Base-by-base conservation (phyloP, 768 basidiomycete species). In the Termitomyces sp. region DNA sequence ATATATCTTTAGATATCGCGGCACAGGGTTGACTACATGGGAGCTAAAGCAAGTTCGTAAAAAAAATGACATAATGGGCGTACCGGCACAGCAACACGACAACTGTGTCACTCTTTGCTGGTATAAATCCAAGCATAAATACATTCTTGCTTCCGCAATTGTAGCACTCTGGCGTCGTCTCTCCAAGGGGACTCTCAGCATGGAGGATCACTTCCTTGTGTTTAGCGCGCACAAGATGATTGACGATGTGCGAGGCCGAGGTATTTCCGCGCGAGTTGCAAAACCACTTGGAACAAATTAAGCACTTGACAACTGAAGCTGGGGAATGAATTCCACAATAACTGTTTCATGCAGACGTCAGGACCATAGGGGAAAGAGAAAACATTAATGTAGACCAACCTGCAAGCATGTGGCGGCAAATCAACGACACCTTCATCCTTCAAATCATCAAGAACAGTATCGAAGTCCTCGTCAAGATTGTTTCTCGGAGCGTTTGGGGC, bases 131-230 rank as follows among this genome's bases (percentile, higher is more conserved):
- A 17, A 99, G 85, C 92, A 98, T 95, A 71, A 99, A 99, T 12
- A 98, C 97, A 70, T 99, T 99, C 77, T 97, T 98, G 79, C 92
- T 96, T 15, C 97, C 97, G 70, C 97, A 99, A 70, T 95, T 96
- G 80, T 99, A 99, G 73, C 97, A 99, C 77, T 99, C 97, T 0
- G 97, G 97, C 0, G 93, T 92, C 1, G 97, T 98, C 76, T 98
- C 97, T 2, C 97, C 97, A 3, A 99, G 81, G 2, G 96, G 94
- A 61, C 91, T 91, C 68, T 98, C 96, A 55, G 92, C 90, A 70
- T 99, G 97, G 36, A 99, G 77, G 63, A 96, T 92, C 63, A 99
- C 96, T 71, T 99, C 97, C 78, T 98, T 98, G 79, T 99, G 97
- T 77, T 98, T 98, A 36, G 97, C 96, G 70, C 96, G 94, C 53